Base-by-base conservation (phyloP, 2,329 filamentous ascomycete species). In the Pyrenochaeta sp. region DNA sequence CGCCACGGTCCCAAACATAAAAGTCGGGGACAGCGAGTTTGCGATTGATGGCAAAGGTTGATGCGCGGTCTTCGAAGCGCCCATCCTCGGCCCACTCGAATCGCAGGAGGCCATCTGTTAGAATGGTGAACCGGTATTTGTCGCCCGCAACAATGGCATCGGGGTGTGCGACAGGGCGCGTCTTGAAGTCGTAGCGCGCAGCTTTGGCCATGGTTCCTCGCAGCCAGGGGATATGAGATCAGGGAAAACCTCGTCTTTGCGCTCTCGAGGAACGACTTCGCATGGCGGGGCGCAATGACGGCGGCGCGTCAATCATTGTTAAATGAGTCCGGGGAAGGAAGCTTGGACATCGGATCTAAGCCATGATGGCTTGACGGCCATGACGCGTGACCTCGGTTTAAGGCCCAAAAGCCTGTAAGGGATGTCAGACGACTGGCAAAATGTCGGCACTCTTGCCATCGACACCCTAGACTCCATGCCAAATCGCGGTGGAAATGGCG, bases 41-140 rank as follows among this genome's bases (percentile, higher is more conserved):
- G 18, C 83, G 74, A 50, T 81, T 79, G 42, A 82, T 72, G n/a
- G 83, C 84, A 58, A 86, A 83, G 7, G 79, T 80, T 0, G 82
- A 85, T 0, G 81, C 79, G 4, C 83, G 77, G 59, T 87, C 82
- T 59, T 86, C 84, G 54, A 86, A 87, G 22, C 71, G 58, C 35
- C 78, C 76, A 49, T 86, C 82, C 8, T 75, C 71, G 1, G 83
- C 77, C 81, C 81, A 87, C 67, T 86, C 83, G 49, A 81, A 85
- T 21, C 84, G 80, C 19, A 86, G 51, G 2, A 86, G 71, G 2
- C 77, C 72, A 36, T 83, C 77, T 7, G 75, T 78, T 34, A 87
- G 72, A 32, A 86, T 52, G 7, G 80, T 85, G 61, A 86, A 86
- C 40, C 83, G 80, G 63, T 81, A 86, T 34, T 78, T 73, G 26